A percentile compares a stretch with the other conserved stretches of the same genome.
phyloP scores from a whole-genome alignment of 192 early-diverging fungal genomes.

The Umbelopsis isabellina region DNA sequence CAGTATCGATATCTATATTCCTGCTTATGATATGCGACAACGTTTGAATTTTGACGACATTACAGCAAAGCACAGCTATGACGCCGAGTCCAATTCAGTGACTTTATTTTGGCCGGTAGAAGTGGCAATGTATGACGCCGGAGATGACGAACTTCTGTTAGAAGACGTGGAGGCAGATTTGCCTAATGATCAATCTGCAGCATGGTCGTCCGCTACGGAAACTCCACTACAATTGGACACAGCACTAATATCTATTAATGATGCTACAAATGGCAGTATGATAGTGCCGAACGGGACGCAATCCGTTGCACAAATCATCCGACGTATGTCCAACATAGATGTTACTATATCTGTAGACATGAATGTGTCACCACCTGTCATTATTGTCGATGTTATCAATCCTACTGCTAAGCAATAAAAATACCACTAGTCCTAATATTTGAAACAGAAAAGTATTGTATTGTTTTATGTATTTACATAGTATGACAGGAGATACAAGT shows the following conservation, averaged over 20 bases:
- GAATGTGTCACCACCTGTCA: constrained; percentile 22
- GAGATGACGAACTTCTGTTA: constrained; percentile 6
- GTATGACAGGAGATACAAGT: not conserved
- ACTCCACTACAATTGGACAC: not conserved
- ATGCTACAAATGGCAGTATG: not conserved
- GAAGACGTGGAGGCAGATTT: constrained; percentile 9
- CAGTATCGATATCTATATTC: constrained; percentile 12
- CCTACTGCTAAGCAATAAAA: constrained; percentile 2
- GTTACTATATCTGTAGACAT: not conserved
- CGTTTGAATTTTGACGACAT: constrained; percentile 2
- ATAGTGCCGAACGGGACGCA: not conserved
- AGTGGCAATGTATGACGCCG: not conserved
- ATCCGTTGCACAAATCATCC: not conserved
- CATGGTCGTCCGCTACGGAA: not conserved
- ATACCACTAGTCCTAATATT: not conserved
- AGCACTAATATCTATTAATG: not conserved
- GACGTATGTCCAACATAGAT: not conserved
- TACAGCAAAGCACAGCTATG: not conserved
- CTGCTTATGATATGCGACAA: constrained; percentile 8
- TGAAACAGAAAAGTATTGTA: not conserved
- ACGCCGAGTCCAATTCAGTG: not conserved
- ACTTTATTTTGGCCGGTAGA: constrained; percentile 1
- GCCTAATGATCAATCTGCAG: not conserved
- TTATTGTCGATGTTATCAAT: constrained; percentile 8
- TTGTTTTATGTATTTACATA: not conserved